Evolutionary conservation across 2,329 filamentous ascomycete species (phyloP).

Genomic region (Talaromyces sp.): DNA sequence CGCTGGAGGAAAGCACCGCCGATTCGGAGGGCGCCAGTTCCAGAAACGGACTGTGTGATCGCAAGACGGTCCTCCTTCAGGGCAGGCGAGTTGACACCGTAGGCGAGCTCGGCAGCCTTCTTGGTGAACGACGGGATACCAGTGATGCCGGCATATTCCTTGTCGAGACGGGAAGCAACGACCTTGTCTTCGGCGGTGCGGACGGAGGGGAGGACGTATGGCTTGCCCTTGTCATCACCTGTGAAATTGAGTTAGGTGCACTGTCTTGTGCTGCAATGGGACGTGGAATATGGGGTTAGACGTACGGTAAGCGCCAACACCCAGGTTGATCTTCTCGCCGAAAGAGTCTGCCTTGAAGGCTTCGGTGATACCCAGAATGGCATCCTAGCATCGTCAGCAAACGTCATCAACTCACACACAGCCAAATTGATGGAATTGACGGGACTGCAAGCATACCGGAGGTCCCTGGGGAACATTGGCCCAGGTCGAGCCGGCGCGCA

Average conservation of each 20-base stretch:
- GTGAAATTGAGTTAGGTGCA: not conserved
- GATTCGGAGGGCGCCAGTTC: conserved; percentile 91
- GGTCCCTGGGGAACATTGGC: conserved; percentile 87
- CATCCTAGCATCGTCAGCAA: conserved; percentile 28
- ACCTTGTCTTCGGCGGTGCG: conserved; percentile 83
- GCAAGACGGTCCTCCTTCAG: conserved; percentile 72
- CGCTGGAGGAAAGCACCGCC: conserved; percentile 88
- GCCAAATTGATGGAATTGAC: not conserved
- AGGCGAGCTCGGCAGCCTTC: conserved; percentile 85
- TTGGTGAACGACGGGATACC: conserved; percentile 92
- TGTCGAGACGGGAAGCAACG: conserved; percentile 73
- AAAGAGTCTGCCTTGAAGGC: conserved; percentile 97
- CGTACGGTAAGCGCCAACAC: conserved; percentile 90
- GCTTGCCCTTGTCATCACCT: conserved; percentile 90
- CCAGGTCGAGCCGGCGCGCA: conserved; percentile 75
- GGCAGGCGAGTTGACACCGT: conserved; percentile 73
- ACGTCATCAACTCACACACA: not conserved
- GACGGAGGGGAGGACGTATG: conserved; percentile 93
- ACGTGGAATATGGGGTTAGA: conserved; percentile 1
- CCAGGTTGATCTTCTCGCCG: conserved; percentile 95
- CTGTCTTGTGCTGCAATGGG: not conserved
- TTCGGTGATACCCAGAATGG: conserved; percentile 69
- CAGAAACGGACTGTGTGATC: conserved; percentile 97
- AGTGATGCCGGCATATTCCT: conserved; percentile 97
- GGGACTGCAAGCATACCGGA: conserved; percentile 61